These are phyloP conservation scores for Paratinospora sagittata DNA, from an alignment of 164 flowering plant genomes.

Conservation along the genomic window DNA sequence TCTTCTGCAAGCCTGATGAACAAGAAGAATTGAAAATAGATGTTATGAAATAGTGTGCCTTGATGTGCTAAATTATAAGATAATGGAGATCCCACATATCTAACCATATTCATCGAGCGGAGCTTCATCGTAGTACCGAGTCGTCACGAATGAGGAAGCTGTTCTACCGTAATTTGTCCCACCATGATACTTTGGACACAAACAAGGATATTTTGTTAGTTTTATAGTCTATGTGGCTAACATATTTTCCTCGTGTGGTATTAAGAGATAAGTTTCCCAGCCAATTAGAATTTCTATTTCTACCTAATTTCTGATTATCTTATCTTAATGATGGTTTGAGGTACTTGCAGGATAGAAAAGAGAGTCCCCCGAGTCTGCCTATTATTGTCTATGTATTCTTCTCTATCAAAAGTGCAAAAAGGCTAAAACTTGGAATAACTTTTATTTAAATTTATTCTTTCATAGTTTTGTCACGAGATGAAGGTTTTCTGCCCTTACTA, in stretches of 20 bases:
- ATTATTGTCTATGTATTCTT: no score
- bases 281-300: no score
- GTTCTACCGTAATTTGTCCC: constrained; percentile 80
- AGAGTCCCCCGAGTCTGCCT: no score
- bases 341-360: no score
- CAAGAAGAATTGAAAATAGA: background rate
- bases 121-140: constrained; percentile 84
- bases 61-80: background rate
- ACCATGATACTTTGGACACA: constrained; percentile 53
- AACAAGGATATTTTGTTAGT: background rate
- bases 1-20: constrained; percentile 52
- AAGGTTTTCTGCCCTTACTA: background rate
- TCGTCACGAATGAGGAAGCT: constrained; percentile 47
- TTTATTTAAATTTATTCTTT: no score
- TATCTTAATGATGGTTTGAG: no score
- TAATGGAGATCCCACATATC: background rate
- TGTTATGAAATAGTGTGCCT: background rate
- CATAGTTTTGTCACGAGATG: background rate
- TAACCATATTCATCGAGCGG: constrained; percentile 80
- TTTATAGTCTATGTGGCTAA: no score
- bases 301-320: no score
- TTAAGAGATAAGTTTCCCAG: no score
- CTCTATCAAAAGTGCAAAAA: no score
- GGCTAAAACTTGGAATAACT: no score
- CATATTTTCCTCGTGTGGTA: no score